Percentiles rank a stretch among this genome's conserved stretches.
Evolutionary conservation across 495 filamentous ascomycete species (phyloP).

Genomic region (Hyaloscypha finlandica): DNA sequence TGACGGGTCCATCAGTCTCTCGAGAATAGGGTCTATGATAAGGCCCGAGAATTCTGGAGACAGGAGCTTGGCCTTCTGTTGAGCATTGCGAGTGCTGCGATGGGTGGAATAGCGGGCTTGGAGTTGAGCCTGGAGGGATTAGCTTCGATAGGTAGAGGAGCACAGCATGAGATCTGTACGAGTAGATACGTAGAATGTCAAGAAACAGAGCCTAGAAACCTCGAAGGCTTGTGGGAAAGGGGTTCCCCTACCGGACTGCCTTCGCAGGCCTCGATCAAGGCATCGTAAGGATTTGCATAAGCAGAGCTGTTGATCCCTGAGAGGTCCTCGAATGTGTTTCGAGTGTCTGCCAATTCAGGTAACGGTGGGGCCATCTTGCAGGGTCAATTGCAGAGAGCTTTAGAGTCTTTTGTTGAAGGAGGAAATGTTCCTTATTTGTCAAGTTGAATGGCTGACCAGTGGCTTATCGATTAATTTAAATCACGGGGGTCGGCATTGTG

Average conservation of each 20-base stretch:
- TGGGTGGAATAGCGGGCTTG: slow-evolving; percentile 73
- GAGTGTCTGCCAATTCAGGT: slow-evolving; percentile 39
- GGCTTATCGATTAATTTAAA: too few relatives aligned
- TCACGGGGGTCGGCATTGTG: too few relatives aligned
- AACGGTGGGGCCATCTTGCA: neutral
- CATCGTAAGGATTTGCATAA: slow-evolving; percentile 73
- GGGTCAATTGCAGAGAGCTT: neutral
- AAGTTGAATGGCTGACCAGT: too few relatives aligned
- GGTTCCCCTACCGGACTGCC: slow-evolving; percentile 54
- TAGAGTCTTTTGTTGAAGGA: neutral
- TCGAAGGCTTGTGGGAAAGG: slow-evolving; percentile 5
- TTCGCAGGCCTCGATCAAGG: slow-evolving; percentile 63
- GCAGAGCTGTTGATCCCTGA: slow-evolving; percentile 50
- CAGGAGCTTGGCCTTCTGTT: slow-evolving; percentile 70
- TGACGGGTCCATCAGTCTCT: slow-evolving; percentile 59
- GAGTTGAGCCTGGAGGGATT: slow-evolving; percentile 57
- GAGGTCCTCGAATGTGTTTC: slow-evolving; percentile 58
- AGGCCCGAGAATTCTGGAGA: slow-evolving; percentile 67
- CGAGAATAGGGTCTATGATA: slow-evolving; percentile 73
- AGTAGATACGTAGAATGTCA: neutral
- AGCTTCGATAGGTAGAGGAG: neutral
- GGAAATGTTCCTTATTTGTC: too few relatives aligned
- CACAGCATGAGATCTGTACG: neutral
- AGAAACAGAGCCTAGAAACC: neutral
- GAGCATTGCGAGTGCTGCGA: slow-evolving; percentile 68